Evolutionary conservation across 306 rosid species (phyloP).

Genomic region (Hippophae rhamnoides): DNA sequence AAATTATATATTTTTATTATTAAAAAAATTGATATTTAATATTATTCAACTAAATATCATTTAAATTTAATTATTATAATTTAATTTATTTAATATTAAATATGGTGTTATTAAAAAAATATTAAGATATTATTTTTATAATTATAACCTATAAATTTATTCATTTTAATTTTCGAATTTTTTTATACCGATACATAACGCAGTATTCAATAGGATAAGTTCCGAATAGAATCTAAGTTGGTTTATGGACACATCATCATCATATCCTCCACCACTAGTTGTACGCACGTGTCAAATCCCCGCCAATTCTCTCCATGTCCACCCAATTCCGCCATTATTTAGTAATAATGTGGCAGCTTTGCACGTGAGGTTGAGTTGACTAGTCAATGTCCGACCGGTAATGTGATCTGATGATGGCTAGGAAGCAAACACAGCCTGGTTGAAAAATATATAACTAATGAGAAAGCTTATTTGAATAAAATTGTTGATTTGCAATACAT

Average conservation of each 20-base stretch:
- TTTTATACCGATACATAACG: slow-evolving; percentile 10
- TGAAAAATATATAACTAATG: not conserved
- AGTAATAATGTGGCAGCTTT: slow-evolving; percentile 18
- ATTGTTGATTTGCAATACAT: too few relatives aligned
- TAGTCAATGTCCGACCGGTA: slow-evolving; percentile 38
- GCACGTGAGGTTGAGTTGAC: slow-evolving; percentile 9
- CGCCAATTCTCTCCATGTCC: not conserved
- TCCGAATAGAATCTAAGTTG: not conserved
- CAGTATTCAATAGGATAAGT: not conserved
- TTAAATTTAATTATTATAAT: too few relatives aligned
- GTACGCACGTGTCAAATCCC: slow-evolving; percentile 16
- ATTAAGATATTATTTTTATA: too few relatives aligned
- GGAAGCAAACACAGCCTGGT: slow-evolving; percentile 5
- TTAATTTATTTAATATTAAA: too few relatives aligned
- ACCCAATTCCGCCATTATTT: not conserved
- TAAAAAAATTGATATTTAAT: too few relatives aligned
- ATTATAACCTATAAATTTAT: too few relatives aligned
- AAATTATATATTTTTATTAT: too few relatives aligned
- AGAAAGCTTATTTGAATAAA: not conserved
- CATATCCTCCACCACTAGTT: not conserved
- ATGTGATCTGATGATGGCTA: slow-evolving; percentile 28
- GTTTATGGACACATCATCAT: slow-evolving; percentile 6
- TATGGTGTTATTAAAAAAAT: too few relatives aligned
- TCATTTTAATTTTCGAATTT: not conserved
- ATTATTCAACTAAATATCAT: too few relatives aligned